These are phyloP conservation scores for Simplicillium sp. DNA, from an alignment of 2,329 filamentous ascomycete species.

Conservation along the genomic window DNA sequence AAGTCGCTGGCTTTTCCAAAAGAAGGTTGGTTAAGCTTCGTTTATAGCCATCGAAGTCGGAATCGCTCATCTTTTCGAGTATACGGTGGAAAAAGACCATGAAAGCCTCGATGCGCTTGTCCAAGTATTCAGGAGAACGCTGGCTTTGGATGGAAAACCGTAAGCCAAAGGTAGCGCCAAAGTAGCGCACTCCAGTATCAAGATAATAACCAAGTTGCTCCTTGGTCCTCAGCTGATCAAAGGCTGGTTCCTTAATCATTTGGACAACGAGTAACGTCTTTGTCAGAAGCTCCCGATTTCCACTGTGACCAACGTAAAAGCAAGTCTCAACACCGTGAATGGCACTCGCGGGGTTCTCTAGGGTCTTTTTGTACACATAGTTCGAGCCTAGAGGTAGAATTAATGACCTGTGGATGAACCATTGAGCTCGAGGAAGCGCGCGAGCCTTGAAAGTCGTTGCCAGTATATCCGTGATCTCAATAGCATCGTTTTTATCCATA, in stretches of 20 bases:
- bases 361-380: constrained; percentile 68
- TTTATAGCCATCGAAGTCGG: constrained; percentile 86
- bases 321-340: constrained; percentile 80
- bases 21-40: constrained; percentile 78
- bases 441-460: constrained; percentile 69
- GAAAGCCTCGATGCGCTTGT: constrained; percentile 81
- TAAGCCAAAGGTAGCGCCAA: constrained; percentile 73
- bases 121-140: constrained; percentile 71
- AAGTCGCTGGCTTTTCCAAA: constrained; percentile 85
- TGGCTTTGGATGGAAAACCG: constrained; percentile 92
- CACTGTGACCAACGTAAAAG: constrained; percentile 58
- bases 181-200: constrained; percentile 65
- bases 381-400: constrained; percentile 73
- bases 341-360: constrained; percentile 82
- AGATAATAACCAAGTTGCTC: constrained; percentile 97
- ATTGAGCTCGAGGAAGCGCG: constrained; percentile 65
- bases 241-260: constrained; percentile 85
- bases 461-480: constrained; percentile 75
- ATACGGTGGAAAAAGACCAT: constrained; percentile 56
- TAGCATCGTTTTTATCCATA: constrained; percentile 83
- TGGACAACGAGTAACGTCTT: constrained; percentile 77
- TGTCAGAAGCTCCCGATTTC: constrained; percentile 61
- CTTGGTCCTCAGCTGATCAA: constrained; percentile 91
- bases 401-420: constrained; percentile 68
- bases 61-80: constrained; percentile 66